A percentile compares a stretch with the other conserved stretches of the same genome.
These are phyloP conservation scores for Eutypella sp. DNA, from an alignment of 2,329 filamentous ascomycete species.

Conservation along the genomic window DNA sequence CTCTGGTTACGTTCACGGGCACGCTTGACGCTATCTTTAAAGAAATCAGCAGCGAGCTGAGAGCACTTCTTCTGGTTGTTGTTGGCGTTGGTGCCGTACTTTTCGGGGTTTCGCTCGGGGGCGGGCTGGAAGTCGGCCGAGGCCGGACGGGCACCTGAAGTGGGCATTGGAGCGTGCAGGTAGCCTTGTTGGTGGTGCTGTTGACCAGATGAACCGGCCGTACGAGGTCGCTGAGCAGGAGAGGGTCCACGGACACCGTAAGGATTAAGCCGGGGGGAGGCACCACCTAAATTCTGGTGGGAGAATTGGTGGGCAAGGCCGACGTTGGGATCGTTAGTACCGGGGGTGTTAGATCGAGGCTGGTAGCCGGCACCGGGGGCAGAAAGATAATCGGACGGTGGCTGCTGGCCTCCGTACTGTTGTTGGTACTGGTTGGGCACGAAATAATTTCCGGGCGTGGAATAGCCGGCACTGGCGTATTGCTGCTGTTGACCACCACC, in stretches of 20 bases:
- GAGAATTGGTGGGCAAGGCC: constrained; percentile 94
- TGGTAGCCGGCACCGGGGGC: constrained; percentile 35
- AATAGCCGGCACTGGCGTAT: constrained; percentile 41
- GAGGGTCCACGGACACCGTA: constrained; percentile 65
- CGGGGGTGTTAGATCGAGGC: constrained; percentile 52
- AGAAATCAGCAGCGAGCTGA: constrained; percentile 79
- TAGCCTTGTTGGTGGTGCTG: constrained; percentile 58
- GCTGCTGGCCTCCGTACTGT: constrained; percentile 26
- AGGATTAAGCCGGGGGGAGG: constrained; percentile 62
- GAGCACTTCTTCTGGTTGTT: constrained; percentile 68
- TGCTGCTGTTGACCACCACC: constrained; percentile 34
- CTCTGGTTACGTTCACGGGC: constrained; percentile 92
- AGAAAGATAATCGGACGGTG: constrained; percentile 21
- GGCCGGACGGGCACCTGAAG: constrained; percentile 47
- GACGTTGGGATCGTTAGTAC: constrained; percentile 77
- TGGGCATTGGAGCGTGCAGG: constrained; percentile 62
- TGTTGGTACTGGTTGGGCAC: constrained; percentile 52
- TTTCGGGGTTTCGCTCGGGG: constrained; percentile 82
- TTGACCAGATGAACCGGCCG: constrained; percentile 66
- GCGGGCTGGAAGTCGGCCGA: constrained; percentile 74
- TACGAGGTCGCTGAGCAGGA: constrained; percentile 73
- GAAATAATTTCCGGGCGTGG: constrained; percentile 53
- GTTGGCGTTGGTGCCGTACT: constrained; percentile 59
- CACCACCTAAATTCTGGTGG: constrained; percentile 83
- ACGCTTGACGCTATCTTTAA: constrained; percentile 96